Evolutionary conservation across 805 yeast species (phyloP), one percentile per base, ranked within the genome.

Genomic region (Kluyveromyces siamensis): DNA sequence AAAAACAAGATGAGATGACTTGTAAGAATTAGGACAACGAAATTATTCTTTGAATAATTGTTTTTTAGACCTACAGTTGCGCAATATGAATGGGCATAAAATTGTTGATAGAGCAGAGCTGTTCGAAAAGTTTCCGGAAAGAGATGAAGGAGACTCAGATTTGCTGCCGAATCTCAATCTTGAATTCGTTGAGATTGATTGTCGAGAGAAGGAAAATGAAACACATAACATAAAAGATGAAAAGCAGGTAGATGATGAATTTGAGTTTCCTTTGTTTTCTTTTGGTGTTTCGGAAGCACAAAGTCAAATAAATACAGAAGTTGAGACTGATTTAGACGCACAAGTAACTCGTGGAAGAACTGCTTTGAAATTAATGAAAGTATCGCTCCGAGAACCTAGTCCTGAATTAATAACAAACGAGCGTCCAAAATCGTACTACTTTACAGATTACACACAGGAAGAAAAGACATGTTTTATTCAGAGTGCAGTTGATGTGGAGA

Each of bases 91-190:
- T 17, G 50, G 50, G n/a, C 45, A 48, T 13, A 48, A 49, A 50
- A 27, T 54, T 13, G 59, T 59, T 8, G 56, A 61, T 11, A 55
- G 63, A 37, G 53, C 52, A 41, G 61, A 57, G 40, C 27, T 58
- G 27, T 57, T 47, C 48, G 56, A 53, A 19, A 51, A 50, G 8
- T 51, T 50, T 27, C 49, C 50, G 6, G 60, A 55, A 18, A 51
- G 50, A 8, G 45, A 48, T 8, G 57, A 55, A 7, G 54, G 47
- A 3, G 50, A 46, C 16, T 57, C 51, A 10, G 56, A 55, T 25
- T 54, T 63, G 59, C 58, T 69, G 59, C 60, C 73, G 70, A 59
- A 56, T 38, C 40, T 64, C 37, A 57, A 56, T 1, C 44, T 58
- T 27, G 60, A 63, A 52, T 48, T 63, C 41, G 62, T 59, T 33